Evolutionary conservation across 768 basidiomycete species (phyloP), one percentile per base, ranked within the genome.

Genomic region (Lepiota brunneoincarnata): DNA sequence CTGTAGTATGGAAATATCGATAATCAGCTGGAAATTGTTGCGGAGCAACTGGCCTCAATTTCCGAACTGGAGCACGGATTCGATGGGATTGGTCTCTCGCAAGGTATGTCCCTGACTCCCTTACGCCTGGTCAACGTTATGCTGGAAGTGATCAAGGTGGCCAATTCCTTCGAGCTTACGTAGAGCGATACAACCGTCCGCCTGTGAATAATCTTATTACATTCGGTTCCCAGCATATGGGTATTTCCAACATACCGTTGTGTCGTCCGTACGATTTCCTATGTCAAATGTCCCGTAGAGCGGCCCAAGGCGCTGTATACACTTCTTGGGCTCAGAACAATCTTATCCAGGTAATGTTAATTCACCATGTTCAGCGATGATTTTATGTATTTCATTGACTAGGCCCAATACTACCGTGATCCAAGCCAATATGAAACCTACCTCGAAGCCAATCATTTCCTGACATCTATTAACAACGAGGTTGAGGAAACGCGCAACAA

Each of bases 361-460:
- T 21, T 12, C 23, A 26, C 49, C 10, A 9, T 47, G 2, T 7
- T 43, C 35, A 20, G 26, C 18, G 36, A 23, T 11, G 15, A 21
- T 7, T 24, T 2, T 20, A 31, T 23, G 6, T 54, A 28, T 54
- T 14, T 42, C 35, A 18, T 49, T 11, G 35, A 23, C 28, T 59
- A 93, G 89, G 92, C 92, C 1, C 92, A 94, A 64, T 94, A 93
- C 63, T 94, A 76, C 69, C 84, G 92, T 20, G 91, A 94, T 68
- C 83, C 87, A 7, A 66, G 65, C 14, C 81, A 81, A 38, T 68
- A 89, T 26, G 72, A 73, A 4, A 63, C 67, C 1, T 93, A 93
- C 61, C 75, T 89, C 35, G 59, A 67, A 1, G 67, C 79, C 2
- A 88, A 84, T 65, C 73, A 72, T 44, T 94, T 93, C 70, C 75